A percentile compares a stretch with the other conserved stretches of the same genome.
Conservation (phyloP, 148 eudicot species). For the Vaccinium darrowii region DNA sequence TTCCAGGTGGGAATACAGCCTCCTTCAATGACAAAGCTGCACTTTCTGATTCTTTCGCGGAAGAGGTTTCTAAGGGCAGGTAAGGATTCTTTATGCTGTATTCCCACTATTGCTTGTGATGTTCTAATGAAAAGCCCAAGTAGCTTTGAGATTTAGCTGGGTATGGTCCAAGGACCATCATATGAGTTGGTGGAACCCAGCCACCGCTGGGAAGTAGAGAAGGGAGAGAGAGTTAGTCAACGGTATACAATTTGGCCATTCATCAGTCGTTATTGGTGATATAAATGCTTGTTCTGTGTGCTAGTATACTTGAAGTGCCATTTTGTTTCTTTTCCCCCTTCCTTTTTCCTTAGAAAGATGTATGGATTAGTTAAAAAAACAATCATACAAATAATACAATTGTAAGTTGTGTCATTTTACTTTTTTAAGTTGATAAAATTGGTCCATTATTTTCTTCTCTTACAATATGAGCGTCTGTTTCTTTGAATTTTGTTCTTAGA, state of each 20-base stretch:
- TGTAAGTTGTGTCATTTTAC: background rate
- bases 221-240: background rate
- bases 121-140: background rate
- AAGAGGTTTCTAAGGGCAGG: slow-evolving; percentile 47
- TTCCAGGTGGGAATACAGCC: slow-evolving; percentile 53
- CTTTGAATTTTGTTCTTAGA: background rate
- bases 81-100: slow-evolving; percentile 16
- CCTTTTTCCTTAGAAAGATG: background rate
- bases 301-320: background rate
- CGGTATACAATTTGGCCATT: background rate
- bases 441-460: background rate
- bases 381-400: too few species aligned
- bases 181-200: background rate
- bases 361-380: background rate
- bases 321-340: background rate
- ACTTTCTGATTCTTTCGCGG: slow-evolving; percentile 38
- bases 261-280: background rate
- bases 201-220: background rate
- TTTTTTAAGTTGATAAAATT: background rate
- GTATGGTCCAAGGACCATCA: background rate
- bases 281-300: background rate
- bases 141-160: background rate
- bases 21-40: slow-evolving; percentile 43
- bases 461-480: background rate
- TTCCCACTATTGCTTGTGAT: background rate